phyloP scores from a whole-genome alignment of 768 basidiomycete genomes.

The Leucosporidium creatinivorum region DNA sequence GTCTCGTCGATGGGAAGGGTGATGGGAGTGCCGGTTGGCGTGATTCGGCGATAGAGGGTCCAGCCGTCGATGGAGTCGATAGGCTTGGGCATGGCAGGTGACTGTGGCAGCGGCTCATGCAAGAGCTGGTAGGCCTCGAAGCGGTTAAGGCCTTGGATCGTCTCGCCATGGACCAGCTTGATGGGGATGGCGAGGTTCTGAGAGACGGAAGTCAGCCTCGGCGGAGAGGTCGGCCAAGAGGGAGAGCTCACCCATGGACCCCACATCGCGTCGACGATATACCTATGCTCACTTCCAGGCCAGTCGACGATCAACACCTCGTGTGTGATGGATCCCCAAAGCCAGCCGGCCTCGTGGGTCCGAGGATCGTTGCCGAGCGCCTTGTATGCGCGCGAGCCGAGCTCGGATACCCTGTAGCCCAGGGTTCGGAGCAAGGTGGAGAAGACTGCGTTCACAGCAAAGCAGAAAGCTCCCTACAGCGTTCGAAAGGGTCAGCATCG shows the following conservation, averaged over 20 bases:
- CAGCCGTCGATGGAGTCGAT: constrained; percentile 26
- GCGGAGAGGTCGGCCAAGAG: not conserved
- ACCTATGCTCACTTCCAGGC: constrained; percentile 16
- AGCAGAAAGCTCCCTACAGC: not conserved
- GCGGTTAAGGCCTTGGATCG: constrained; percentile 9
- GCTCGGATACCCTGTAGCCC: constrained; percentile 17
- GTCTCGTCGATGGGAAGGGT: constrained; percentile 11
- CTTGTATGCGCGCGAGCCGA: constrained; percentile 21
- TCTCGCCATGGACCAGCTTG: constrained; percentile 8
- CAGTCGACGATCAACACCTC: constrained; percentile 20
- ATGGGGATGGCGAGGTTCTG: not conserved
- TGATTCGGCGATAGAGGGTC: constrained; percentile 27
- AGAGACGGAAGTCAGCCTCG: not conserved
- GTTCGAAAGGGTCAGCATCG: not conserved
- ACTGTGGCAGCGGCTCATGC: constrained; percentile 10
- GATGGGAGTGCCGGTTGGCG: constrained; percentile 5
- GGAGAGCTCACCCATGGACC: not conserved
- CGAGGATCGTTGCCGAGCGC: constrained; percentile 18
- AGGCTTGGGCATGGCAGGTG: not conserved
- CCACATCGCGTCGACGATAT: constrained; percentile 8
- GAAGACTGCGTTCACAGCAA: constrained; percentile 17
- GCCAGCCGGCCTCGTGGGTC: constrained; percentile 19
- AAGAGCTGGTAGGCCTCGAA: constrained; percentile 23
- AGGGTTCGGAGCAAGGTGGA: constrained; percentile 10
- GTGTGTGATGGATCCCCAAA: constrained; percentile 28